Percentiles rank a stretch among this genome's conserved stretches.
phyloP scores from a whole-genome alignment of 2,329 filamentous ascomycete genomes.

The Sporothrix schenckii region DNA sequence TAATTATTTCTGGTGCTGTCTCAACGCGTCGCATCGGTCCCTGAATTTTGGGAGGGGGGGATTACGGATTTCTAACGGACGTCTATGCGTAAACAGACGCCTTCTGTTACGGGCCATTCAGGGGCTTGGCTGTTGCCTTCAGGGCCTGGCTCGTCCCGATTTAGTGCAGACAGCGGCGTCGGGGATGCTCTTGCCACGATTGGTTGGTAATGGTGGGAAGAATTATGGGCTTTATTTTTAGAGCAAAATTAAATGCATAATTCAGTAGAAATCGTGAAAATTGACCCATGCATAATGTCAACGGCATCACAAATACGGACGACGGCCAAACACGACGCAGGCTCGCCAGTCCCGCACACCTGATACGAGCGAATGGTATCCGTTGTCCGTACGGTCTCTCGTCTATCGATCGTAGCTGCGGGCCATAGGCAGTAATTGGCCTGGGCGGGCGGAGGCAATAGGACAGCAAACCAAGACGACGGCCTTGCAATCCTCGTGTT shows the following conservation, averaged over 20 bases:
- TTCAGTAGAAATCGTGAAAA: constrained; percentile 16
- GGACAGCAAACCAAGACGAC: background rate
- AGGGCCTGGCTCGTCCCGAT: constrained; percentile 22
- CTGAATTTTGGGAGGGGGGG: constrained; percentile 4
- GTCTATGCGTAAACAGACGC: background rate
- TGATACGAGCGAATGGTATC: background rate
- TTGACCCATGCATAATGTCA: background rate
- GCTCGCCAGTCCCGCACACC: constrained; percentile 12
- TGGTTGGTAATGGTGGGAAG: background rate
- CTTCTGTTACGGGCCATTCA: constrained; percentile 4
- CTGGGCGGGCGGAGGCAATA: constrained; percentile 1
- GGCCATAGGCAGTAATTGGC: background rate
- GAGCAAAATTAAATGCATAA: constrained; percentile 20
- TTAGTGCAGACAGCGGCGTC: constrained; percentile 25
- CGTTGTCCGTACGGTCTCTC: too few species aligned
- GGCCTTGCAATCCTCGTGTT: background rate
- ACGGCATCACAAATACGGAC: constrained; percentile 5
- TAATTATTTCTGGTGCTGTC: constrained; percentile 23
- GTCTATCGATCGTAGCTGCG: background rate
- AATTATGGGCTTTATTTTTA: constrained; percentile 15
- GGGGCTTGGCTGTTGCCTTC: constrained; percentile 12
- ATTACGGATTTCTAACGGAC: background rate
- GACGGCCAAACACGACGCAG: constrained; percentile 15
- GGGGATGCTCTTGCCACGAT: constrained; percentile 10
- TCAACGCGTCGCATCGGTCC: constrained; percentile 32